Evolutionary conservation across 129 eudicot genomes (phyloP).

Genomic region (Tagetes erecta): DNA sequence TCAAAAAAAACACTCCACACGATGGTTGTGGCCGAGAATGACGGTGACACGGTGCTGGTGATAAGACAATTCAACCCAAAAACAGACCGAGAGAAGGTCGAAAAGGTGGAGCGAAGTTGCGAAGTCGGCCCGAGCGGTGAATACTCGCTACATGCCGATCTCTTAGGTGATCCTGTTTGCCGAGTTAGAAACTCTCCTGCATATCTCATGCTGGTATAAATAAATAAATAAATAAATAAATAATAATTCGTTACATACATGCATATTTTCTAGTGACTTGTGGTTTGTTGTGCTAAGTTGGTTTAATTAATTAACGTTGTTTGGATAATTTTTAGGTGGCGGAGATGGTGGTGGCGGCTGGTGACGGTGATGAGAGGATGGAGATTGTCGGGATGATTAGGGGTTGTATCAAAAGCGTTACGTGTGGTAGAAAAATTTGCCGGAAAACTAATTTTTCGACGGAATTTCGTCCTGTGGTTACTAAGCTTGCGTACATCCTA

Average conservation of each 20-base stretch:
- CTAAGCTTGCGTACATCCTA: conserved; percentile 80
- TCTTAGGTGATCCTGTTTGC: conserved; percentile 94
- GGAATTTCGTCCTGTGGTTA: conserved; percentile 52
- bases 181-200: conserved; percentile 90
- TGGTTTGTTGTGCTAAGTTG: not conserved
- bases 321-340: conserved; percentile 57
- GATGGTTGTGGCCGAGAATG: conserved; percentile 40
- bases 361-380: conserved; percentile 35
- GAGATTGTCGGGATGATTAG: conserved; percentile 87
- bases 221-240: no score
- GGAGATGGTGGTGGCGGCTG: conserved; percentile 52
- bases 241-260: no score
- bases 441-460: conserved; percentile 31
- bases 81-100: conserved; percentile 57
- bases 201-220: conserved; percentile 79
- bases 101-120: conserved; percentile 78
- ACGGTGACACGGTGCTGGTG: conserved; percentile 16
- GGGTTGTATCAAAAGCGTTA: conserved; percentile 92
- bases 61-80: conserved; percentile 61
- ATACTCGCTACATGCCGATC: conserved; percentile 83
- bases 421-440: conserved; percentile 61
- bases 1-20: no score
- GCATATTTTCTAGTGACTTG: no score
- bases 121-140: conserved; percentile 87
- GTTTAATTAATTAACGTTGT: not conserved